Percentiles rank a stretch among this genome's conserved stretches.
These are phyloP conservation scores for Corchorus capsularis DNA, from an alignment of 345 rosid species.

Conservation along the genomic window DNA sequence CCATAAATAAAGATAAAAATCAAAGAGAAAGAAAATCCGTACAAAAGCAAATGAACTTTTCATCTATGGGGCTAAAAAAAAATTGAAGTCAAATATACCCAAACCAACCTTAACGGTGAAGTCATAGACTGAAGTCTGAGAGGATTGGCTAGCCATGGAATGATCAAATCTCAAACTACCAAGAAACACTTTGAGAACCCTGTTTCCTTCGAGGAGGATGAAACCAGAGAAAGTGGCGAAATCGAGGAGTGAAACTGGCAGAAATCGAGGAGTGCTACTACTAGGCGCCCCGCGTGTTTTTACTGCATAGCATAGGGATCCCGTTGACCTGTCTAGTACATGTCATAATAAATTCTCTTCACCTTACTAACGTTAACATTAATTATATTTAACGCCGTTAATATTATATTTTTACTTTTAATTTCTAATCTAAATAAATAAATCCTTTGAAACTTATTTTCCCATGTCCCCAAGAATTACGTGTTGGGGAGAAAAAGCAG, in stretches of 20 bases:
- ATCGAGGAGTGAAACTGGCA: constrained; percentile 16
- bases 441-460: no score
- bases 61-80: no score
- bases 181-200: constrained; percentile 19
- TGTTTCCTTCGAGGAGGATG: constrained; percentile 25
- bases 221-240: constrained; percentile 28
- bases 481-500: no score
- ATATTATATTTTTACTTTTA: no score
- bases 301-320: no score
- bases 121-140: constrained; percentile 57
- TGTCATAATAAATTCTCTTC: no score
- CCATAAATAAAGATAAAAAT: background rate
- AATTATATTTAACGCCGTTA: no score
- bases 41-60: background rate
- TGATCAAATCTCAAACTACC: constrained; percentile 42
- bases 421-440: no score
- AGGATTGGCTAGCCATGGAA: constrained; percentile 67
- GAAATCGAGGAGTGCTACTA: constrained; percentile 23
- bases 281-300: no score
- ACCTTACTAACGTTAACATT: no score
- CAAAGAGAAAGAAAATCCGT: background rate
- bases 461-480: no score
- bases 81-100: background rate
- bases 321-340: no score
- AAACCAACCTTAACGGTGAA: constrained; percentile 81